These are phyloP conservation scores for Metschnikowia cerradonensis DNA, from an alignment of 805 yeast species.

Conservation along the genomic window DNA sequence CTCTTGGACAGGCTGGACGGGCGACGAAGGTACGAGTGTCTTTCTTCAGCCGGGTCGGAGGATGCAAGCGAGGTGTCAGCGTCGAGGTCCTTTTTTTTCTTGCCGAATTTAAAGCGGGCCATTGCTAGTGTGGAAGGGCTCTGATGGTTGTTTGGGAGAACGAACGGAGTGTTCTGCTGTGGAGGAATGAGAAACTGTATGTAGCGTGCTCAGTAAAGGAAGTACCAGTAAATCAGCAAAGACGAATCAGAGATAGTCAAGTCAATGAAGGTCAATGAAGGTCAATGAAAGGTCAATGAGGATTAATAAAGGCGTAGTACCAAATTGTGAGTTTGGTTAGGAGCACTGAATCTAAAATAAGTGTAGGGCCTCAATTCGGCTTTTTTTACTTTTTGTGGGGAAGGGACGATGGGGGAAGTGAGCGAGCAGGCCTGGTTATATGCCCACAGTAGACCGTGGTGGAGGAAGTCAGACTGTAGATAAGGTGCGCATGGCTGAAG, in stretches of 20 bases:
- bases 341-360: no score
- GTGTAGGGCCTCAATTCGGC: no score
- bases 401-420: background rate
- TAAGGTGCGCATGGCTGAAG: slow-evolving; percentile 1
- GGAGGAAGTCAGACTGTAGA: slow-evolving; percentile 1
- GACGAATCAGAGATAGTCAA: no score
- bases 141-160: background rate
- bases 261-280: no score
- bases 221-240: no score
- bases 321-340: no score
- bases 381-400: no score
- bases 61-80: slow-evolving; percentile 17
- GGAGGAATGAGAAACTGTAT: background rate
- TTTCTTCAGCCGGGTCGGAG: slow-evolving; percentile 5
- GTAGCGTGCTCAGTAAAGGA: background rate
- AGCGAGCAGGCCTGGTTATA: slow-evolving; percentile 4
- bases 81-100: slow-evolving; percentile 37
- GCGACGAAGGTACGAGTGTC: slow-evolving; percentile 15
- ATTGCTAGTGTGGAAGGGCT: slow-evolving; percentile 19
- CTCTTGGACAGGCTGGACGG: slow-evolving; percentile 14
- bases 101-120: slow-evolving; percentile 60
- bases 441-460: background rate
- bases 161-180: background rate
- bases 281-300: no score
- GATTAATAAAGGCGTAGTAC: no score